Conservation (phyloP, 2,329 filamentous ascomycete species). For the Cladophialophora yegresii region DNA sequence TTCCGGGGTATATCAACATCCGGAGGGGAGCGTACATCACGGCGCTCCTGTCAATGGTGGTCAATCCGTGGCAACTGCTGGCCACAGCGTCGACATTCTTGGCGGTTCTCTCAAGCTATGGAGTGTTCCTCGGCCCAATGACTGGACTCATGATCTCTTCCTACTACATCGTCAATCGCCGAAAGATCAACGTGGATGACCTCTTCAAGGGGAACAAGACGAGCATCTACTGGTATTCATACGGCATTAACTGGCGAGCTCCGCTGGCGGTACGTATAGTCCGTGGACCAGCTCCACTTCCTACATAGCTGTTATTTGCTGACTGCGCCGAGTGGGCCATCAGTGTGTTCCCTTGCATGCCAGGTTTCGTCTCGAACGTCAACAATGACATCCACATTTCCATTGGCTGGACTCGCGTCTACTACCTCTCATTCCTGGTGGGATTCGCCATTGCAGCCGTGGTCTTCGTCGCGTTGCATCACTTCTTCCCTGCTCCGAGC, state of each 20-base stretch:
- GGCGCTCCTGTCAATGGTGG: slow-evolving; percentile 48
- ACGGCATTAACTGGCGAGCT: slow-evolving; percentile 51
- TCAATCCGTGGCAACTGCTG: slow-evolving; percentile 57
- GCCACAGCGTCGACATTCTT: slow-evolving; percentile 49
- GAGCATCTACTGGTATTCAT: slow-evolving; percentile 48
- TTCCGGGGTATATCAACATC: slow-evolving; percentile 59
- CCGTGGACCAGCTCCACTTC: neutral
- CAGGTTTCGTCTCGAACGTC: slow-evolving; percentile 38
- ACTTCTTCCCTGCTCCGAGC: slow-evolving; percentile 22
- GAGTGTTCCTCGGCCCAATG: slow-evolving; percentile 48
- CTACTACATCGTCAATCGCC: slow-evolving; percentile 42
- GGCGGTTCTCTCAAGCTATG: slow-evolving; percentile 50
- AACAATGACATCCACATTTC: slow-evolving; percentile 36
- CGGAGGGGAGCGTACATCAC: slow-evolving; percentile 56
- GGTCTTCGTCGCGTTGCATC: slow-evolving; percentile 31
- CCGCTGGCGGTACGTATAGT: slow-evolving; percentile 33
- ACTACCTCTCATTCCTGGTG: slow-evolving; percentile 48
- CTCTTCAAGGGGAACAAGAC: slow-evolving; percentile 45
- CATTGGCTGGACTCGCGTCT: slow-evolving; percentile 44
- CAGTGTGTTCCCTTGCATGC: slow-evolving; percentile 40
- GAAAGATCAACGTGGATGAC: slow-evolving; percentile 48
- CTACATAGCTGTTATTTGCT: neutral
- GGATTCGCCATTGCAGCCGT: slow-evolving; percentile 47
- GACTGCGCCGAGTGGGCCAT: slow-evolving; percentile 40
- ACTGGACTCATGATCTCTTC: slow-evolving; percentile 39